Base-by-base conservation (phyloP, 495 filamentous ascomycete genomes). In the Aspergillus biplanus region DNA sequence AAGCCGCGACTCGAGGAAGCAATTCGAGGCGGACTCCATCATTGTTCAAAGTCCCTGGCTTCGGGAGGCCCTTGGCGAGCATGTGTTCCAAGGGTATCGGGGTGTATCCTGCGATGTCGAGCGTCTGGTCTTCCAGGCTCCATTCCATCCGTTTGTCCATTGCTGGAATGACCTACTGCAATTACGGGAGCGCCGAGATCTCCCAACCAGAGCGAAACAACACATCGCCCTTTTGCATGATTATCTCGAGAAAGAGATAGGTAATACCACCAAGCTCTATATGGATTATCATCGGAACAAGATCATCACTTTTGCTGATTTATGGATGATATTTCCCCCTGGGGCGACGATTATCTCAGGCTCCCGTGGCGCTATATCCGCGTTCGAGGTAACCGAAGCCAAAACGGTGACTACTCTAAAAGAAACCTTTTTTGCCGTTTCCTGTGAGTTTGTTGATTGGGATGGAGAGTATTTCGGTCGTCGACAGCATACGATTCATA, bases 311-410 rank as follows among this genome's bases (percentile, higher is more conserved):
- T 53, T 27, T 12, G 50, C 18, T 27, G 9, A 53, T 15, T 27
- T 53, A 13, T 53, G 50, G 50, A 53, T 33, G n/a, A 27, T 53
- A 12, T 53, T 53, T 15, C 18, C 21, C 50, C 50, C 50, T 1
- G 18, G 50, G 11, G 15, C 15, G 18, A 27, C 13, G 15, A 15
- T 53, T 13, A 15, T 31, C 3, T 31, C 50, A 7, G 7, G 7
- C 7, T 8, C 32, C 11, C 18, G 32, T 31, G 50, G 50, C 50
- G 16, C 21, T 7, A 5, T 5, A 12, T 33, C 18, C 33, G 18
- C 32, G 4, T 13, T 53, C 18, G 50, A 53, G 32, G 9, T 53
- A 5, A 53, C 50, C n/a, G 50, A 53, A 33, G 16, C 15, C 50
- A 33, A 13, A 15, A 53, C 1, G 50, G 50, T 7, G 31, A n/a